Evolutionary conservation across 2,329 filamentous ascomycete genomes (phyloP).

Genomic region (Thermothelomyces thermophilus): DNA sequence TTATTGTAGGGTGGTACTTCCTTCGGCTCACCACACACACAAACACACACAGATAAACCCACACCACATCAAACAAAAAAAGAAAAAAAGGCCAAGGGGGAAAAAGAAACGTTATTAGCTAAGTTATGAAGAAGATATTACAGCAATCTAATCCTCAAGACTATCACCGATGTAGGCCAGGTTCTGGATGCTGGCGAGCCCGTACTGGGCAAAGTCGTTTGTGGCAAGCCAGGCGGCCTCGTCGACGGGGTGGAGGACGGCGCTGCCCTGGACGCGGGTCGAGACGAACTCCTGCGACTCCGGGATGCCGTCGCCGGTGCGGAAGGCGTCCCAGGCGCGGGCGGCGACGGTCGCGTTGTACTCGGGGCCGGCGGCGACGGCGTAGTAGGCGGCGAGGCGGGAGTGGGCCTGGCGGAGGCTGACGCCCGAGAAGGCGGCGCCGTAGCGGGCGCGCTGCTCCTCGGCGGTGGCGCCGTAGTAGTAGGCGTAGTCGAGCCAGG

Average conservation of each 20-base stretch:
- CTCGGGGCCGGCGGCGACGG: slow-evolving; percentile 34
- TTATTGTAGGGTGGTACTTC: no score
- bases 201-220: slow-evolving; percentile 51
- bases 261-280: slow-evolving; percentile 36
- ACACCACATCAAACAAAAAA: no score
- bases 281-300: slow-evolving; percentile 33
- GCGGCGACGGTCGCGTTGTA: slow-evolving; percentile 42
- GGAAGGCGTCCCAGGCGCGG: slow-evolving; percentile 46
- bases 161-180: slow-evolving; percentile 33
- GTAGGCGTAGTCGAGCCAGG: slow-evolving; percentile 55
- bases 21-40: no score
- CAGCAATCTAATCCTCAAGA: background rate
- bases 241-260: slow-evolving; percentile 41
- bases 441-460: slow-evolving; percentile 49
- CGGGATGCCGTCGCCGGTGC: slow-evolving; percentile 40
- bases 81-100: background rate
- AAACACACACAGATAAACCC: no score
- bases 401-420: slow-evolving; percentile 52
- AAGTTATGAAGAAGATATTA: no score
- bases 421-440: slow-evolving; percentile 39
- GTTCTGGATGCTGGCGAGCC: slow-evolving; percentile 50
- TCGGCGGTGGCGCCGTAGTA: slow-evolving; percentile 45
- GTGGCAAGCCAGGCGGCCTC: slow-evolving; percentile 53
- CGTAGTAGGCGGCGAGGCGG: slow-evolving; percentile 49
- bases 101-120: no score